Percentiles rank a stretch among this genome's conserved stretches.
phyloP scores from a whole-genome alignment of 345 rosid species.

The Citrus sinensis region DNA sequence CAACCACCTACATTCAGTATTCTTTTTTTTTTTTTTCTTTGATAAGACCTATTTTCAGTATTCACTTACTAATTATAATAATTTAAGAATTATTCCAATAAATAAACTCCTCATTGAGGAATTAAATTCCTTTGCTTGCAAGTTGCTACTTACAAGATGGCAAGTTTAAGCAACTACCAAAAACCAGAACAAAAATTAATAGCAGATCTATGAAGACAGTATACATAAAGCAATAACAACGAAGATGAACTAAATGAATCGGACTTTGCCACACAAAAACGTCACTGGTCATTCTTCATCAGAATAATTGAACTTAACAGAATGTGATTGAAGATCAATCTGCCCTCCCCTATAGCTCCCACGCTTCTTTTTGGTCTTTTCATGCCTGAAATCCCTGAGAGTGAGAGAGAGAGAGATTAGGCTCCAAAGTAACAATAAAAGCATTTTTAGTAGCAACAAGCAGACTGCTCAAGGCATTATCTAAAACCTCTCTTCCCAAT shows the following conservation, averaged over 20 bases:
- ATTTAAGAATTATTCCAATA: background rate
- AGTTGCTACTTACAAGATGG: background rate
- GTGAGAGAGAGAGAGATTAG: background rate
- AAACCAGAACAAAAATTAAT: background rate
- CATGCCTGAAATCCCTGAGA: conserved; percentile 84
- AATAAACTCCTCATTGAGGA: background rate
- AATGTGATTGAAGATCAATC: conserved; percentile 78
- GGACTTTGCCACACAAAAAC: background rate
- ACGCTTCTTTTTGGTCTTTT: conserved; percentile 98
- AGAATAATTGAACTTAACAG: conserved; percentile 77
- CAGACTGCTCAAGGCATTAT: too few relatives aligned
- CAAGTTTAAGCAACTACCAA: background rate
- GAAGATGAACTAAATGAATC: background rate
- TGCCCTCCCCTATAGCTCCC: conserved; percentile 92
- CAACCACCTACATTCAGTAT: background rate
- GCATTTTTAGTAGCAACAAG: too few relatives aligned
- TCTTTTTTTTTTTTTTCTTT: too few relatives aligned
- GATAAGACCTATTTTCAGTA: background rate
- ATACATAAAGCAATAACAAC: background rate
- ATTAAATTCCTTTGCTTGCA: too few relatives aligned
- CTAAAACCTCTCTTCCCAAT: background rate
- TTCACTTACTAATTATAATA: background rate
- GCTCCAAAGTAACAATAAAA: background rate
- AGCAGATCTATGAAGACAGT: background rate
- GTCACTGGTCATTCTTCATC: conserved; percentile 52